Base-by-base conservation (phyloP, 805 yeast species). In the Scheffersomyces stipitis region DNA sequence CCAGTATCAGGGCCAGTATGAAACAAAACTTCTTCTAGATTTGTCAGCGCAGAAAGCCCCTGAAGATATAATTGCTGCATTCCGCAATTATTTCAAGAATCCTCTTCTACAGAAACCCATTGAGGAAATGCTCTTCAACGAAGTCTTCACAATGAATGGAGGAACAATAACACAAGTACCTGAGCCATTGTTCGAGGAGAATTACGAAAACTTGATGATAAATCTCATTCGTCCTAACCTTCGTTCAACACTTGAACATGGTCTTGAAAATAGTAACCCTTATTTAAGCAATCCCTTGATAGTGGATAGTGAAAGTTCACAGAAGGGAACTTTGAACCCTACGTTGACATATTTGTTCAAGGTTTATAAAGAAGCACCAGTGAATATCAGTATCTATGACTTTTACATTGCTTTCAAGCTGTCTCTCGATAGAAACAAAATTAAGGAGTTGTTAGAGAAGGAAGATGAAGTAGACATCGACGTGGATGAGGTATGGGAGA, bases 321-420 rank as follows among this genome's bases (percentile, higher is more conserved):
- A 7, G 10, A 20, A 20, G 10, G 10, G 10, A 20, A 7, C 24
- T 20, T 20, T 20, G 7, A 7, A 20, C 10, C 24, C 24, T 7
- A 62, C 78, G 3, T 51, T 80, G 5, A 64, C 76, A 20, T 76
- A 74, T 33, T 55, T 89, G 36, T 89, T 78, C 60, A 74, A 77
- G 32, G 67, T 86, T 12, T 83, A 82, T 55, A 76, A 93, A 41
- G 96, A 89, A 48, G 90, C 96, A 0, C 84, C 86, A 16, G 69
- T 80, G 3, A 63, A 71, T 20, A 72, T 85, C 42, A 85, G 85
- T 51, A 71, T 83, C 36, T 81, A 69, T 59, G 95, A 85, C 47
- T 80, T 80, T 46, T 85, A 71, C 50, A 56, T 64, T 16, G 81
- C 86, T 0, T 84, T 84, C 60, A 76, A 69, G 50, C 76, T 70